Conservation (phyloP, 768 basidiomycete genomes). For the Podaxis mareebaensis region DNA sequence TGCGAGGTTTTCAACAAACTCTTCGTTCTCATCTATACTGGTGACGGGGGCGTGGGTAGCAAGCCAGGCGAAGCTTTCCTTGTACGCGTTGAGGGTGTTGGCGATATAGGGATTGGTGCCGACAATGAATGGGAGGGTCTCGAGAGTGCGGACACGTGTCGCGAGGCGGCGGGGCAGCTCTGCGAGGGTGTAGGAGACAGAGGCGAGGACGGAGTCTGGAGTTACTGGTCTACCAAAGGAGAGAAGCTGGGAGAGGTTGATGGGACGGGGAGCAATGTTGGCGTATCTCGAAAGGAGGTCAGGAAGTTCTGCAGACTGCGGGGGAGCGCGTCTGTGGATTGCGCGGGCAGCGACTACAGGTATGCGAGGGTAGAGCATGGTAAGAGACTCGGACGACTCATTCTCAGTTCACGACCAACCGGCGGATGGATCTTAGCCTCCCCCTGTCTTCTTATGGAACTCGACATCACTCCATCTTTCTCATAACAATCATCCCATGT, state of each 20-base stretch:
- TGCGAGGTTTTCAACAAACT: conserved; percentile 68
- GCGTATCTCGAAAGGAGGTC: conserved; percentile 65
- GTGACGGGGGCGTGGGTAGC: conserved; percentile 66
- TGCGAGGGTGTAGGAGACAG: conserved; percentile 70
- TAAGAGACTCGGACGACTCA: neutral
- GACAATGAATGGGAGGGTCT: conserved; percentile 82
- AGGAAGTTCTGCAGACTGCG: conserved; percentile 52
- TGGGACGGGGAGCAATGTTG: conserved; percentile 60
- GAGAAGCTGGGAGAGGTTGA: conserved; percentile 72
- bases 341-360: neutral
- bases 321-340: conserved; percentile 25
- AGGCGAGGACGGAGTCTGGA: conserved; percentile 66
- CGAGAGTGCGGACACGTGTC: conserved; percentile 70
- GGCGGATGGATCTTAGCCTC: neutral
- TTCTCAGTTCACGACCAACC: neutral
- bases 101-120: conserved; percentile 89
- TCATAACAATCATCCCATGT: neutral
- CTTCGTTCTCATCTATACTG: conserved; percentile 66
- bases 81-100: conserved; percentile 65
- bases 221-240: conserved; percentile 78
- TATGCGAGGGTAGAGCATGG: neutral
- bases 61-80: conserved; percentile 68
- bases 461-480: neutral
- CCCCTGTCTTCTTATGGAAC: neutral
- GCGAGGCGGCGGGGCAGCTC: conserved; percentile 81